Percentiles rank a stretch among this genome's conserved stretches.
Evolutionary conservation across 169 alveolate genomes (phyloP).

Genomic region (Eimeria brunetti): DNA sequence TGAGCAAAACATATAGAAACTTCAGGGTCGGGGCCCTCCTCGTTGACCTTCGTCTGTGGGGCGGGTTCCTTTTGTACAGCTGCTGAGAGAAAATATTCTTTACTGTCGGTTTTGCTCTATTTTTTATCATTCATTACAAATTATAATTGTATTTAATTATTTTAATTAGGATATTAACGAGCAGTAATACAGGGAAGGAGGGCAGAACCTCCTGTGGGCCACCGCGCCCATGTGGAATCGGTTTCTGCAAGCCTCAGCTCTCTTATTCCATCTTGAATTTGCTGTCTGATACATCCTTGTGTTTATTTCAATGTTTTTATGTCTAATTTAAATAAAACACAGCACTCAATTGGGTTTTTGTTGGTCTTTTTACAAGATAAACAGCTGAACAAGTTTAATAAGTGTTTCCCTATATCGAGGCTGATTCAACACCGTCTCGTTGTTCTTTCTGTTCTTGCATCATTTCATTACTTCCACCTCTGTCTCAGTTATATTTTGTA

Average conservation of each 20-base stretch:
- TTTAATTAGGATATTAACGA: no score
- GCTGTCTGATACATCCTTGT: background rate
- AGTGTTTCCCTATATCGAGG: no score
- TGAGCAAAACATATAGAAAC: background rate
- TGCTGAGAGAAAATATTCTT: background rate
- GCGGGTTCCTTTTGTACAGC: background rate
- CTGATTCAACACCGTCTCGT: background rate
- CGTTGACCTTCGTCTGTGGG: conserved; percentile 26
- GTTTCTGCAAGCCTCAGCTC: background rate
- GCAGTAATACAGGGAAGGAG: no score
- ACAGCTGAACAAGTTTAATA: no score
- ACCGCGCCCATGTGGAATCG: background rate
- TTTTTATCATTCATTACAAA: background rate
- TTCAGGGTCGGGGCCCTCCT: background rate
- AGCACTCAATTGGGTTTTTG: no score
- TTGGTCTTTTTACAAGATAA: no score
- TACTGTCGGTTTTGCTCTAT: no score
- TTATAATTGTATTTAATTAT: background rate
- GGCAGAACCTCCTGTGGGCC: background rate
- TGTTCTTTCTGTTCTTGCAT: no score
- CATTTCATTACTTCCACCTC: background rate
- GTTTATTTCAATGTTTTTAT: background rate
- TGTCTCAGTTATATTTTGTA: background rate
- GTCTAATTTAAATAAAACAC: background rate
- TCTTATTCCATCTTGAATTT: background rate